A percentile compares a stretch with the other conserved stretches of the same genome.
These are phyloP conservation scores for Gossypium davidsonii DNA, from an alignment of 441 rosid genomes.

Conservation along the genomic window DNA sequence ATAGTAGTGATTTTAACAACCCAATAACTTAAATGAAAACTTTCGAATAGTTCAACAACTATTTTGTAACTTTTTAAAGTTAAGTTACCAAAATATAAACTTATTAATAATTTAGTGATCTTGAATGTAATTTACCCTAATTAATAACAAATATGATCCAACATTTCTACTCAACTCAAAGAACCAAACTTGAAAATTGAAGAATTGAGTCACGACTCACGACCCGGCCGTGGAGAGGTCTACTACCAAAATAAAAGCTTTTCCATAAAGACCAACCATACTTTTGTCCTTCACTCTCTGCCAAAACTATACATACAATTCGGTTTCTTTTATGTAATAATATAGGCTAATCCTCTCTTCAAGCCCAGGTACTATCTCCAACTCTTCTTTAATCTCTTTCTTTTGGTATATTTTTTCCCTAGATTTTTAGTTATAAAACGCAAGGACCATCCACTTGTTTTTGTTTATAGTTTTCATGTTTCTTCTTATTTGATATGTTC, in stretches of 20 bases:
- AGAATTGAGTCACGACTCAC: no score
- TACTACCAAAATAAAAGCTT: conserved; percentile 14
- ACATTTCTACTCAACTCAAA: no score
- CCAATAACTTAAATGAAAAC: no score
- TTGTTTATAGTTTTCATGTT: neutral
- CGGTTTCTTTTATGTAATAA: conserved; percentile 12
- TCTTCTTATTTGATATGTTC: conserved; percentile 6
- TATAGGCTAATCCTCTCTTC: conserved; percentile 24
- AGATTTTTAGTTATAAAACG: conserved; percentile 4
- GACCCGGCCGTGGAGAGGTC: no score
- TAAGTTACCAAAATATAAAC: no score
- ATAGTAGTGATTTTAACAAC: no score
- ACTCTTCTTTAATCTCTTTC: conserved; percentile 8
- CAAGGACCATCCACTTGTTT: neutral
- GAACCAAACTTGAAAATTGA: no score
- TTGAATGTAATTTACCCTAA: no score
- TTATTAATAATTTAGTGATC: no score
- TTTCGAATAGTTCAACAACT: no score
- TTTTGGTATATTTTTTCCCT: neutral
- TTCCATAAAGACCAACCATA: conserved; percentile 22
- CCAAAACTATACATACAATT: neutral
- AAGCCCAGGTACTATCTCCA: conserved; percentile 19
- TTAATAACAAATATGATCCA: no score
- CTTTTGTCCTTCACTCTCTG: neutral
- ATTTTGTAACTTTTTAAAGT: no score